Percentiles rank a stretch among this genome's conserved stretches.
phyloP scores from a whole-genome alignment of 1,139 yeast genomes.

The Yamadazyma dushanensis region DNA sequence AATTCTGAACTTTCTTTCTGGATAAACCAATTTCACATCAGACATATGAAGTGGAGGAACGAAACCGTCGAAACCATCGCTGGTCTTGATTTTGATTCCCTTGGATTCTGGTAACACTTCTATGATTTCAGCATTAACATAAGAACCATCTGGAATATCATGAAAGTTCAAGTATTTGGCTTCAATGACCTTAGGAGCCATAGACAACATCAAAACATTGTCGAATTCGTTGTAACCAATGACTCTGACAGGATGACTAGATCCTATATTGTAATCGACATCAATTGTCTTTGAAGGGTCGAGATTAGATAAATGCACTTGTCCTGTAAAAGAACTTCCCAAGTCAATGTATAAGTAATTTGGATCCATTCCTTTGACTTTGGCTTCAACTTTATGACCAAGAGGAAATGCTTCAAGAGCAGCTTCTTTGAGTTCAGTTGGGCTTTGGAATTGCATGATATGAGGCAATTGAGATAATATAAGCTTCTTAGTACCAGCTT shows the following conservation, averaged over 20 bases:
- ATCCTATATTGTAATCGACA: constrained; percentile 57
- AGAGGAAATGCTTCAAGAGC: constrained; percentile 72
- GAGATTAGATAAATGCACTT: constrained; percentile 71
- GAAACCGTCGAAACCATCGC: constrained; percentile 67
- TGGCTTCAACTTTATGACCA: constrained; percentile 70
- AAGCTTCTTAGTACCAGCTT: constrained; percentile 59
- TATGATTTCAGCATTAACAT: constrained; percentile 56
- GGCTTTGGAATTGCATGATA: constrained; percentile 33
- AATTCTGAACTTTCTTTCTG: constrained; percentile 86
- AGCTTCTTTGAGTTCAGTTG: constrained; percentile 12
- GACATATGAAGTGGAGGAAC: constrained; percentile 80
- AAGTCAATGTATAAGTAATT: constrained; percentile 57
- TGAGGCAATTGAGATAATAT: constrained; percentile 66
- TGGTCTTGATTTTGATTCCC: constrained; percentile 68
- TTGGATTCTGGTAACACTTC: constrained; percentile 61
- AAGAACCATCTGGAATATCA: constrained; percentile 77
- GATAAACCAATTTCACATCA: constrained; percentile 80
- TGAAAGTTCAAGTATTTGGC: constrained; percentile 63
- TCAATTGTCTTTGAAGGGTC: constrained; percentile 52
- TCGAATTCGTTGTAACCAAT: constrained; percentile 70
- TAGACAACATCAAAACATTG: constrained; percentile 62
- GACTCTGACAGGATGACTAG: constrained; percentile 76
- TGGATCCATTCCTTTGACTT: constrained; percentile 58
- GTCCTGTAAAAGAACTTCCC: constrained; percentile 62
- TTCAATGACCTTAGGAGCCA: constrained; percentile 63